Percentiles rank a stretch among this genome's conserved stretches.
These are phyloP conservation scores for Setaria viridis DNA, from an alignment of 202 grass and related monocot species.

Conservation along the genomic window DNA sequence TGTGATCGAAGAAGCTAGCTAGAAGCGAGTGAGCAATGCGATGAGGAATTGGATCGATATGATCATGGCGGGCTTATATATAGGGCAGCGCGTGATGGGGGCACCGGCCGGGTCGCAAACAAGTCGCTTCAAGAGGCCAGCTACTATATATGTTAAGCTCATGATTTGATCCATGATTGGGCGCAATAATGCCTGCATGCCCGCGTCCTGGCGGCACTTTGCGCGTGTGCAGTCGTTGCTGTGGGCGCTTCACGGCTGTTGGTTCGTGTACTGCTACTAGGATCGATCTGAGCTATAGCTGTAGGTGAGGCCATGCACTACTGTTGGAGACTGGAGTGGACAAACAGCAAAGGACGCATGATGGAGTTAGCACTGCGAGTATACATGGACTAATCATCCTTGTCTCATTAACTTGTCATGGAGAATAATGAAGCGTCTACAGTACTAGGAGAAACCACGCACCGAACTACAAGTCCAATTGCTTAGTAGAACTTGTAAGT, in stretches of 20 bases:
- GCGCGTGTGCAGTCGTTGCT: slow-evolving; percentile 43
- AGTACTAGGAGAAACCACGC: neutral
- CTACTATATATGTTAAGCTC: slow-evolving; percentile 58
- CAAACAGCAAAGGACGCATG: slow-evolving; percentile 42
- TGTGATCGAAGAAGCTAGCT: too few relatives aligned
- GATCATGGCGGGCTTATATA: slow-evolving; percentile 42
- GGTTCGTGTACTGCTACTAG: slow-evolving; percentile 3
- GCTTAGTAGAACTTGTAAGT: neutral
- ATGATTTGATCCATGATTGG: slow-evolving; percentile 65
- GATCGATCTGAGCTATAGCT: neutral
- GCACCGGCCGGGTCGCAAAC: slow-evolving; percentile 17
- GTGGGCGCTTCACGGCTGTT: slow-evolving; percentile 40
- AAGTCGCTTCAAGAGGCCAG: slow-evolving; percentile 46
- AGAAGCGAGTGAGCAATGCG: neutral
- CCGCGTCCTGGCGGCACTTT: slow-evolving; percentile 7
- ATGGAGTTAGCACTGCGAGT: neutral
- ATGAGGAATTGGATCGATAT: slow-evolving; percentile 32
- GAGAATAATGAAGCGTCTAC: slow-evolving; percentile 2
- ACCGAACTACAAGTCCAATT: neutral
- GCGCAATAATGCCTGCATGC: slow-evolving; percentile 30
- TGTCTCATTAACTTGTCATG: slow-evolving; percentile 7
- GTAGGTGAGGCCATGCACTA: neutral
- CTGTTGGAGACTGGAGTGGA: neutral
- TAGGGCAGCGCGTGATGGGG: neutral
- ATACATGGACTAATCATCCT: neutral